Percentiles rank a stretch among this genome's conserved stretches.
Evolutionary conservation across 2,329 filamentous ascomycete species (phyloP).

Genomic region (Exophiala oligosperma): DNA sequence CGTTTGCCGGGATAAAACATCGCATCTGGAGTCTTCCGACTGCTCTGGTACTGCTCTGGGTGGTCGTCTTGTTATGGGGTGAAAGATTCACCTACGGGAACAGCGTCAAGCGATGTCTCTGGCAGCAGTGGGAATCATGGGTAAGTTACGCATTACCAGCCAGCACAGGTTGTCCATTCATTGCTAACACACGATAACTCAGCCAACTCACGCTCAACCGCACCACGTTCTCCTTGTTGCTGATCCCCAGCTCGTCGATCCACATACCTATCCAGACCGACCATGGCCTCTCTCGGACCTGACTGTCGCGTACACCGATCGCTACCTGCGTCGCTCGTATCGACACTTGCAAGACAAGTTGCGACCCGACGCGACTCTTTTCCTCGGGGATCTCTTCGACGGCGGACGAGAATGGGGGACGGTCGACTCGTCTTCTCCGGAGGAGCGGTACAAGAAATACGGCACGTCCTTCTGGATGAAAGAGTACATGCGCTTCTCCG

Average conservation of each 20-base stretch:
- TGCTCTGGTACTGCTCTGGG: conserved; percentile 70
- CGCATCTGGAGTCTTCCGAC: conserved; percentile 18
- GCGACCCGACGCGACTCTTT: conserved; percentile 83
- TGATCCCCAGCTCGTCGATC: conserved; percentile 89
- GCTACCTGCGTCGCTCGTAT: conserved; percentile 84
- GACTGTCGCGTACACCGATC: conserved; percentile 76
- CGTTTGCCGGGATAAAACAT: conserved; percentile 12
- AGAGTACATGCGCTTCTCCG: conserved; percentile 83
- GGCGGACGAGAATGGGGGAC: conserved; percentile 95
- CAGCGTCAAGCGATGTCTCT: conserved; percentile 71
- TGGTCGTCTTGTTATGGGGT: conserved; percentile 77
- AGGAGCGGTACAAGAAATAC: conserved; percentile 72
- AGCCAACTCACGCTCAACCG: conserved; percentile 77
- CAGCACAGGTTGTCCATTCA: conserved; percentile 3
- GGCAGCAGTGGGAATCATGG: conserved; percentile 92
- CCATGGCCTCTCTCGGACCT: conserved; percentile 69
- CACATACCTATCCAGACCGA: conserved; percentile 89
- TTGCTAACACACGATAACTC: conserved; percentile 7
- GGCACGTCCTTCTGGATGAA: conserved; percentile 79
- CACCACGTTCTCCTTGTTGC: conserved; percentile 84
- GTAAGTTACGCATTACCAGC: conserved; percentile 50
- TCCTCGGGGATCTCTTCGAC: conserved; percentile 92
- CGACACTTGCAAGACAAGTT: conserved; percentile 72
- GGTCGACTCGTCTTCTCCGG: conserved; percentile 57
- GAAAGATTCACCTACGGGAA: conserved; percentile 76